Base-by-base conservation (phyloP, 192 early-diverging fungal genomes). In the Coemansia furcata region DNA sequence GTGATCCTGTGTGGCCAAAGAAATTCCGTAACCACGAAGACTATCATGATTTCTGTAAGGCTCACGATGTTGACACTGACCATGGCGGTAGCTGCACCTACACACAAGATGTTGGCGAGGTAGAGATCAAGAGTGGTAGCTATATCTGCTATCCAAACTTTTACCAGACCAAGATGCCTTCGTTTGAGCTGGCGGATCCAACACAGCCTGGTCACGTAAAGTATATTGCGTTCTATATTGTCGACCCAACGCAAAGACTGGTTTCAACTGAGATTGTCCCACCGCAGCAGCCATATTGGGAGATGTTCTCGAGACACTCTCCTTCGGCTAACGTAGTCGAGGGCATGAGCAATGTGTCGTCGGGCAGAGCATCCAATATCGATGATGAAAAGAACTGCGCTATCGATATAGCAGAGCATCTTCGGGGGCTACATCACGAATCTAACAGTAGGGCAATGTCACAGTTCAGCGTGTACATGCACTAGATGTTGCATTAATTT, bases 71-170 rank as follows among this genome's bases (percentile, higher is more conserved):
- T 39, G 36, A 1, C 7, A 2, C 8, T 14, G n/a, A 26, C 7
- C 17, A 19, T n/a, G 23, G 23, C 15, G 7, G 3, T 33, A 10
- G 2, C 21, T 1, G 23, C 23, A 26, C 23, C 30, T 75, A 11
- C 58, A 47, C 21, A 2, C 89, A 90, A 49, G 32, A 63, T 7
- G 65, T 75, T 72, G 89, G 72, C 7, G 54, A 65, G 1, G 67
- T 86, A 11, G 76, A 82, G 26, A 77, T 82, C n/a, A 63, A 57
- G 40, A 65, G 83, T 52, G 87, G 87, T 12, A 87, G 89, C 12
- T 86, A 84, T 64, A 67, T 92, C 33, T 87, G 83, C 21, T 94
- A 91, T 69, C 88, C 89, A 1, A 94, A 94, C 74, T 63, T 76
- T 19, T 86, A 84, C 60, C 91, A 91, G 77, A 90, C 92, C 71